A percentile compares a stretch with the other conserved stretches of the same genome.
Conservation (phyloP, 108 stramenopile genomes). For the Nitzschia sp. region DNA sequence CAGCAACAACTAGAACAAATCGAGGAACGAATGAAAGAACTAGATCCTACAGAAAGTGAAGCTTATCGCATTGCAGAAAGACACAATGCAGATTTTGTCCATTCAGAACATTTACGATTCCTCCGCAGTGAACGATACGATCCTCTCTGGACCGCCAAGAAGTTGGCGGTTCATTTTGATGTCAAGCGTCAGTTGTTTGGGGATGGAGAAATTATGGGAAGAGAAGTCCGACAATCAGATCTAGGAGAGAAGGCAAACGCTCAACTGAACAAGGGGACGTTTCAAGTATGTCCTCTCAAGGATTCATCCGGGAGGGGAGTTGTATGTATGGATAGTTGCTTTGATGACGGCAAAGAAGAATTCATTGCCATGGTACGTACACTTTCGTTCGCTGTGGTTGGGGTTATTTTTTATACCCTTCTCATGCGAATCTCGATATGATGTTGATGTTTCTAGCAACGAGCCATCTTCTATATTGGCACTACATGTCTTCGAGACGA, state of each 20-base stretch:
- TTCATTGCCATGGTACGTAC: too few species aligned
- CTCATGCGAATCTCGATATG: background rate
- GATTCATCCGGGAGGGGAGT: slow-evolving; percentile 15
- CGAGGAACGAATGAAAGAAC: background rate
- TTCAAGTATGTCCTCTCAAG: slow-evolving; percentile 15
- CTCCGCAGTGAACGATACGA: slow-evolving; percentile 1
- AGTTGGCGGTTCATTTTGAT: slow-evolving; percentile 28
- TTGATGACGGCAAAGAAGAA: background rate
- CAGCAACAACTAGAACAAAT: background rate
- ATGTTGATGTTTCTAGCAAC: background rate
- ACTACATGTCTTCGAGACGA: background rate
- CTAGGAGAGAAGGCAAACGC: background rate
- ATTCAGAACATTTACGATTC: background rate
- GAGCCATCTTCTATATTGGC: background rate
- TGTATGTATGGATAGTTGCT: background rate
- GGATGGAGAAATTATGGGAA: slow-evolving; percentile 19
- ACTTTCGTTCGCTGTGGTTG: background rate
- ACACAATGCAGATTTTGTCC: background rate
- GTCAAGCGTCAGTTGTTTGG: slow-evolving; percentile 35
- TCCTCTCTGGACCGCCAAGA: slow-evolving; percentile 17
- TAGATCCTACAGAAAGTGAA: background rate
- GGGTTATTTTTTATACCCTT: background rate
- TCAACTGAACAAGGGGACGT: slow-evolving; percentile 5
- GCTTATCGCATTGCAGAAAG: background rate
- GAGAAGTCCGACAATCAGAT: slow-evolving; percentile 22